These are phyloP conservation scores for Hydnomerulius pinastri DNA, from an alignment of 768 basidiomycete genomes.

Conservation along the genomic window DNA sequence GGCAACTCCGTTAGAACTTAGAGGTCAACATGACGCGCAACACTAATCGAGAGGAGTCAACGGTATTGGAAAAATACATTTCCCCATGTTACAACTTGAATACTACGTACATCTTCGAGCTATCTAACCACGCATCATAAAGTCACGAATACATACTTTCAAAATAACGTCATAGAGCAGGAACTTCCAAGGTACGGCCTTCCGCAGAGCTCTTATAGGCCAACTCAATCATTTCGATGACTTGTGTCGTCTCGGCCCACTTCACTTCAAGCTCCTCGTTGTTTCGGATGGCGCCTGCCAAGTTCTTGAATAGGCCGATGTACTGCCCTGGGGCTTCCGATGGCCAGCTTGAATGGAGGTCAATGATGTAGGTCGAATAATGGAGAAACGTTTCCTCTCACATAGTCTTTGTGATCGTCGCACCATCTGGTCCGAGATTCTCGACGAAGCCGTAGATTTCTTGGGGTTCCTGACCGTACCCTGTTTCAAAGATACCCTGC, in stretches of 20 bases:
- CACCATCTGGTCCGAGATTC: slow-evolving; percentile 49
- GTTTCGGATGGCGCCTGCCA: slow-evolving; percentile 61
- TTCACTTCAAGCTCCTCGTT: slow-evolving; percentile 59
- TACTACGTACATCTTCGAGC: no score
- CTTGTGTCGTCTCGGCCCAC: slow-evolving; percentile 71
- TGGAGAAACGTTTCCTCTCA: slow-evolving; percentile 26
- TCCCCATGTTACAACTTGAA: neutral
- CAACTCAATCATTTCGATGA: slow-evolving; percentile 78
- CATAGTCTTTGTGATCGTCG: slow-evolving; percentile 30
- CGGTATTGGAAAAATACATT: neutral
- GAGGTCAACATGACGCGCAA: no score
- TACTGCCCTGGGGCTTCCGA: slow-evolving; percentile 61
- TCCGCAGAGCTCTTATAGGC: slow-evolving; percentile 67
- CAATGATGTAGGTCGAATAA: slow-evolving; percentile 25
- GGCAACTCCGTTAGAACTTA: no score
- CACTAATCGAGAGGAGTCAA: no score
- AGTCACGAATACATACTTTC: neutral
- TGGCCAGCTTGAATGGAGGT: slow-evolving; percentile 53
- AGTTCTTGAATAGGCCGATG: slow-evolving; percentile 60
- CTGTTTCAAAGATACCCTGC: slow-evolving; percentile 42
- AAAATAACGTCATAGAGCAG: slow-evolving; percentile 6
- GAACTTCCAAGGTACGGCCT: slow-evolving; percentile 46
- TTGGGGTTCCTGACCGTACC: slow-evolving; percentile 65
- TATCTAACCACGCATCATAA: no score
- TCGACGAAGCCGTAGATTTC: slow-evolving; percentile 64